These are phyloP conservation scores for Arachis stenosperma DNA, from an alignment of 306 rosid species.

Conservation along the genomic window DNA sequence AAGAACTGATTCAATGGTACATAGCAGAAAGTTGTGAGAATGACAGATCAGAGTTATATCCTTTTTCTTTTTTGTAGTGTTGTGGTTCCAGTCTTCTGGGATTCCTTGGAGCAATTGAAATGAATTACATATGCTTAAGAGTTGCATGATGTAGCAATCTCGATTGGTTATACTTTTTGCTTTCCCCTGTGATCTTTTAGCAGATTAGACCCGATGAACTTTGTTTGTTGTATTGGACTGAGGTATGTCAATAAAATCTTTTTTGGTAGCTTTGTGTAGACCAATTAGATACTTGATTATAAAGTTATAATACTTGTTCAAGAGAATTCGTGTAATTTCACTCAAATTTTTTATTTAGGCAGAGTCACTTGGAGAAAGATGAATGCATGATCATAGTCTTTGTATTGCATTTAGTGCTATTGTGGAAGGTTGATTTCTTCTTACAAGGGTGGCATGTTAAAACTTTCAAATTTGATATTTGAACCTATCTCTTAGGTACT, in stretches of 20 bases:
- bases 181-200: conserved; percentile 14
- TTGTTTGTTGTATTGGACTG: conserved; percentile 39
- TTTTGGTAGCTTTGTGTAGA: conserved; percentile 11
- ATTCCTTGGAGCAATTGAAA: conserved; percentile 37
- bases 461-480: too few species aligned
- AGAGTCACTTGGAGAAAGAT: not conserved
- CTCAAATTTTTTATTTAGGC: not conserved
- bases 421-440: too few species aligned
- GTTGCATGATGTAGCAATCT: conserved; percentile 26
- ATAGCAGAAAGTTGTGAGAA: not conserved
- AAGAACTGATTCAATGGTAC: conserved; percentile 59
- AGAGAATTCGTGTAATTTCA: conserved; percentile 26
- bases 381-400: not conserved
- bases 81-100: conserved; percentile 34
- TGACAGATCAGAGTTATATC: conserved; percentile 12
- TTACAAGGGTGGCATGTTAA: conserved; percentile 8
- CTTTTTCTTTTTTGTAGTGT: conserved; percentile 11
- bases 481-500: too few species aligned
- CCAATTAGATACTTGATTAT: conserved; percentile 3
- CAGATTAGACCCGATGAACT: conserved; percentile 3
- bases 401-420: not conserved
- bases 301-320: not conserved
- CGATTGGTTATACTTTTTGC: conserved; percentile 2
- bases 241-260: conserved; percentile 19
- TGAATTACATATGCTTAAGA: conserved; percentile 22